Base-by-base conservation (phyloP, 192 early-diverging fungal genomes). In the Entomortierella chlamydospora region DNA sequence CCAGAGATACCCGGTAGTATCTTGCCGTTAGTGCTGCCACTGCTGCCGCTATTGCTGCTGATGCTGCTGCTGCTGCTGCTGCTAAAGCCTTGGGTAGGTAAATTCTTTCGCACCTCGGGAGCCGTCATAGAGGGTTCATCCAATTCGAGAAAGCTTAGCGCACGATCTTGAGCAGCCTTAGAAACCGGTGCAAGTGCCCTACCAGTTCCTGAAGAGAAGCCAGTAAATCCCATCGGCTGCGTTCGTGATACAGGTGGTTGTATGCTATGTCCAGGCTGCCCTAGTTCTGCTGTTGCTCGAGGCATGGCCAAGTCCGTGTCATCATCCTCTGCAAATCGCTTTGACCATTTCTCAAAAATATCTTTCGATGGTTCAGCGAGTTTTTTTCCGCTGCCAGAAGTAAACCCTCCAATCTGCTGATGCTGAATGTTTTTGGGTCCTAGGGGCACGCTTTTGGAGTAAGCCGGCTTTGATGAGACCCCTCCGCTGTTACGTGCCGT, bases 171-270 rank as follows among this genome's bases (percentile, higher is more conserved):
- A 4, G 62, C 71, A 8, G 56, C 71, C 33, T 65, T 73, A 41
- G 71, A 73, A 0, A 73, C 42, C 4, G 71, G 71, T 4, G 56
- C 62, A 51, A 73, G 55, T 6, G 62, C 17, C 28, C 60, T 73
- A 3, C 56, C 61, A 39, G 42, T 43, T 26, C 45, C 71, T 20
- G 71, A 65, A 0, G 56, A 39, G 39, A 73, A 73, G 22, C 72
- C 72, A 25, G 18, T 43, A 26, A 57, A 51, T 17, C 29, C 39
- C 12, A 22, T 28, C 23, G 8, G 20, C 20, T 43, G 28, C 2
- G 28, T 4, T 39, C 17, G 9, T 17, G 54, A 1, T 8, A 54
- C 5, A 20, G 28, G 1, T 15, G 42, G 3, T 9, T n/a, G 22
- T 61, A 30, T 23, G 12, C 10, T 10, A 6, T 5, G 12, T 57